Base-by-base conservation (phyloP, 2,329 filamentous ascomycete genomes). In the Fusarium newnesense region DNA sequence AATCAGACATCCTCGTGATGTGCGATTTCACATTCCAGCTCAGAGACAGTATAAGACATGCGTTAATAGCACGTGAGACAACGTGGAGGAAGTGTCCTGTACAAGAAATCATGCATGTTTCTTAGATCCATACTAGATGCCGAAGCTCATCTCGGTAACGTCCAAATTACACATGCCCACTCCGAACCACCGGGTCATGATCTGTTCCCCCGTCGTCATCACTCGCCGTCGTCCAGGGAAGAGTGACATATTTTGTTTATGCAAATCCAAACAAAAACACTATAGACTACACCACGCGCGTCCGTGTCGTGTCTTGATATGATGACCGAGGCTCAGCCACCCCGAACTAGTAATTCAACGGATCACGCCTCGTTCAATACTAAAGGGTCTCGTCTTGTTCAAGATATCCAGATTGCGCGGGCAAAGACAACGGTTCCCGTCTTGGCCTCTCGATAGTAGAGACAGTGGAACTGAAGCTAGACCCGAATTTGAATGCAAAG, bases 91-190 rank as follows among this genome's bases (percentile, higher is more conserved):
- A 39, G n/a, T 13, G 21, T n/a, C 49, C 44, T 15, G 21, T 21
- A 49, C 44, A 71, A 30, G 37, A 73, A 71, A 43, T 60, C 56
- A 61, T 69, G 66, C 70, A 63, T 60, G 66, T 60, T 69, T 71
- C 52, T 43, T 15, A 49, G 60, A 36, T 57, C 40, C 56, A 42
- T 49, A 52, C 52, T 63, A 50, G 60, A 61, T 69, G 58, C 62
- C 54, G 58, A 62, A 50, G 36, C 58, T 72, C 76, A 77, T 77
- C 73, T 77, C 75, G 69, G 71, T 43, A 73, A 67, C 40, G 36
- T 37, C 64, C 60, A 63, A 74, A 53, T 61, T 62, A n/a, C 56
- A 50, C 42, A 66, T 72, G 65, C 50, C 52, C 49, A 66, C 61
- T 65, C 67, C 67, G 53, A 73, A 61, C 64, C 62, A 62, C 68